Conservation (phyloP, 2,329 filamentous ascomycete species). For the Colletotrichum neosansevieriae region DNA sequence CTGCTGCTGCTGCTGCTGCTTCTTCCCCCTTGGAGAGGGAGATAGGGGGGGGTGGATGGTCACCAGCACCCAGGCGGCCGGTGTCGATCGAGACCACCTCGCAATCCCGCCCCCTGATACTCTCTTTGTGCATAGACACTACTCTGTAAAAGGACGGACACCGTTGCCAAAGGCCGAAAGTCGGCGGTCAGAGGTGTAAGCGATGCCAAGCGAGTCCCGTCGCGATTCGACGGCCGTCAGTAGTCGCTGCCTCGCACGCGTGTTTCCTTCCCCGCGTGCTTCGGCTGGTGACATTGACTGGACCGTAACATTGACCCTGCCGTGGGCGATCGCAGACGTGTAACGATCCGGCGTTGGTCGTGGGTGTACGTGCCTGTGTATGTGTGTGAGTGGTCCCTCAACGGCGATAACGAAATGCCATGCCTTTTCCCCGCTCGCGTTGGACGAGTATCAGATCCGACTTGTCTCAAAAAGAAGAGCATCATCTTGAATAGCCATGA, state of each 20-base stretch:
- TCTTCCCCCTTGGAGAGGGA: constrained; percentile 1
- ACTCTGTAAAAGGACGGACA: constrained; percentile 2
- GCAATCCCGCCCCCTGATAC: constrained; percentile 23
- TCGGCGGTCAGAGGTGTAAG: too few species aligned
- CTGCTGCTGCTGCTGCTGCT: too few species aligned
- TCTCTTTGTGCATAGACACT: constrained; percentile 12
- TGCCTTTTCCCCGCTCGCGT: constrained; percentile 7
- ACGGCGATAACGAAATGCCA: constrained; percentile 12
- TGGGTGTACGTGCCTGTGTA: neutral
- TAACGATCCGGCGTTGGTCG: constrained; percentile 9
- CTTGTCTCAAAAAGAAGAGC: constrained; percentile 17
- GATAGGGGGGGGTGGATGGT: constrained; percentile 28
- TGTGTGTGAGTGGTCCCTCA: neutral
- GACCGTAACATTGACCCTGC: neutral
- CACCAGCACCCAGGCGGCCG: constrained; percentile 34
- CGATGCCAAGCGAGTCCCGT: neutral
- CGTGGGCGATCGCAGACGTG: constrained; percentile 24
- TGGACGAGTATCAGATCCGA: constrained; percentile 28
- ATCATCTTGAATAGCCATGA: neutral
- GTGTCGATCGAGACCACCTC: constrained; percentile 37
- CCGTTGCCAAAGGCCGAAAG: too few species aligned
- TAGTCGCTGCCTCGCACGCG: constrained; percentile 6
- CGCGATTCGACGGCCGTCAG: neutral
- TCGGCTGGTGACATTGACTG: constrained; percentile 8
- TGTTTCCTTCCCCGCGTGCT: constrained; percentile 5